Base-by-base conservation (phyloP, 106 monocot genomes). In the Ottelia alismoides region DNA sequence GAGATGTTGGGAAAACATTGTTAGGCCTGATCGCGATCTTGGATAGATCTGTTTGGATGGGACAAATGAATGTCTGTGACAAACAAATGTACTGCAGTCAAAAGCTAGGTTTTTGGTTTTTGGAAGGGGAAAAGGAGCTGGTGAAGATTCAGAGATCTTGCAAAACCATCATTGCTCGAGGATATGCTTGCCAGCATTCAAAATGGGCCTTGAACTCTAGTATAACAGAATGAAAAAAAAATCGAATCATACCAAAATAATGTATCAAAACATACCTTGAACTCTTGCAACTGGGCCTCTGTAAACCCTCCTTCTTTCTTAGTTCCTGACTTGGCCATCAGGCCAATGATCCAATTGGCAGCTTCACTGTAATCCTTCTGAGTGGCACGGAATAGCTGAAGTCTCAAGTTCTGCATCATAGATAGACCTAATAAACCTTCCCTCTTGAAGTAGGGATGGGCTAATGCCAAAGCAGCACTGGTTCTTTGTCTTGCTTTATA, bases 301-400 rank as follows among this genome's bases (percentile, higher is more conserved):
- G 93, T 93, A 72, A 94, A 88, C 14, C 93, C 93, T 12, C 93
- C 93, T 45, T 64, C 88, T 11, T 58, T 51, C 50, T 67, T 47
- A 4, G 93, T 88, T 20, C 93, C 93, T 18, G 87, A 88, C 45
- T 55, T 79, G 22, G 93, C 93, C 93, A 94, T 94, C 18, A 78
- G 78, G 7, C 67, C 40, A 20, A 84, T 52, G 28, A 94, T 51
- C 93, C 93, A 94, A 0, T 73, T 80, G 30, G 78, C 88, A 48
- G 88, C 81, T 71, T 94, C 93, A 57, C 84, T 71, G 47, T 94
- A 94, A 53, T 94, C 93, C 47, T 84, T 78, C 57, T 94, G 84
- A 11, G 93, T 94, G 17, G 93, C 88, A 23, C 93, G 79, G 20
- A 88, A 84, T 62, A 80, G 51, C 58, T 81, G 93, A 22, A 94